A percentile compares a stretch with the other conserved stretches of the same genome.
phyloP scores from a whole-genome alignment of 2,329 filamentous ascomycete species.

The Ascochyta rabiei region DNA sequence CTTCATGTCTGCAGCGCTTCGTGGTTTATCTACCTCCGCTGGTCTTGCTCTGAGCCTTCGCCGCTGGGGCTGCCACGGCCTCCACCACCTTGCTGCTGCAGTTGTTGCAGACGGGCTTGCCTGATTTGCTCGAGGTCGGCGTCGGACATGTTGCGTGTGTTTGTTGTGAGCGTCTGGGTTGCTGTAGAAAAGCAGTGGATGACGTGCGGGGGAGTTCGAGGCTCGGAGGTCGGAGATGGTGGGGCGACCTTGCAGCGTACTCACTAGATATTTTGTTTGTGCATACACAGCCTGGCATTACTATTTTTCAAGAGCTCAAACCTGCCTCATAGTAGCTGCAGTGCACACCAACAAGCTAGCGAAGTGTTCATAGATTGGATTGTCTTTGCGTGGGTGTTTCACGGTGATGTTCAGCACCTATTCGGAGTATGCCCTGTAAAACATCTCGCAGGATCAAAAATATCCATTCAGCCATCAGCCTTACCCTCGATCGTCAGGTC shows the following conservation, averaged over 20 bases:
- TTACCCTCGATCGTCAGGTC: conserved; percentile 1
- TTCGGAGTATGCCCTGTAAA: background rate
- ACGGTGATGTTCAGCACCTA: background rate
- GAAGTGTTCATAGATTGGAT: background rate
- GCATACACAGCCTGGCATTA: background rate
- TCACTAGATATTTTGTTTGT: background rate
- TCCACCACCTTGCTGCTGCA: conserved; percentile 73
- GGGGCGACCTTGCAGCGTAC: background rate
- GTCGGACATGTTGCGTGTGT: conserved; percentile 61
- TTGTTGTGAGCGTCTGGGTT: background rate
- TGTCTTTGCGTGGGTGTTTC: background rate
- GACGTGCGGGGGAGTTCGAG: conserved; percentile 10
- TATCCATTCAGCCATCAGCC: background rate
- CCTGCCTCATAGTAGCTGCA: background rate
- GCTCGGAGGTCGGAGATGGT: conserved; percentile 11
- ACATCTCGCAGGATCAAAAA: background rate
- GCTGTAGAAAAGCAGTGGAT: conserved; percentile 8
- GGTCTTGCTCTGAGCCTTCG: conserved; percentile 60
- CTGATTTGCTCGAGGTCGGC: conserved; percentile 81
- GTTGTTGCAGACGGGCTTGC: conserved; percentile 89
- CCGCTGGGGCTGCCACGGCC: conserved; percentile 53
- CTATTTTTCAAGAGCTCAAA: background rate
- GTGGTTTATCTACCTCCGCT: conserved; percentile 40
- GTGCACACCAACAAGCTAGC: background rate
- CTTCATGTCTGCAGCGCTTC: too few species aligned